phyloP scores from a whole-genome alignment of 2,329 filamentous ascomycete genomes.

The Coniochaeta sp. region DNA sequence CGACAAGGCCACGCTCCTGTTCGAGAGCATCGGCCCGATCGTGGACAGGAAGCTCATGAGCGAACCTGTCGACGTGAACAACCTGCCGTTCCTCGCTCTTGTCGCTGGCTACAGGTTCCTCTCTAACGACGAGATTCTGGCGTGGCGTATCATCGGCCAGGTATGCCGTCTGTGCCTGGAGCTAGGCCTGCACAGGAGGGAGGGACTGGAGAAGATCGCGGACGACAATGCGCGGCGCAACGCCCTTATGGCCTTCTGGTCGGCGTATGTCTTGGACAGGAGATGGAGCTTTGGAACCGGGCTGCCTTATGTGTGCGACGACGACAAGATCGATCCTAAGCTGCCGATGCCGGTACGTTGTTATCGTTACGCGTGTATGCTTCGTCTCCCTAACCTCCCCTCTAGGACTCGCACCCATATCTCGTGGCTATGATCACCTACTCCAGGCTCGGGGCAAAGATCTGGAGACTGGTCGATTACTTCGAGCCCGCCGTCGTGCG shows the following conservation, averaged over 20 bases:
- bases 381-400: not conserved
- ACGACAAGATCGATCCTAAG: slow-evolving; percentile 75
- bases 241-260: slow-evolving; percentile 75
- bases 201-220: slow-evolving; percentile 62
- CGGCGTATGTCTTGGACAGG: slow-evolving; percentile 76
- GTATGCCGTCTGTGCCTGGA: slow-evolving; percentile 74
- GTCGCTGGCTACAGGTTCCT: slow-evolving; percentile 70
- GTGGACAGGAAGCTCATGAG: slow-evolving; percentile 60
- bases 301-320: slow-evolving; percentile 77
- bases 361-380: not conserved
- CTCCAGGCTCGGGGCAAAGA: slow-evolving; percentile 73
- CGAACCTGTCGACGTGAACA: slow-evolving; percentile 39
- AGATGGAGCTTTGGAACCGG: slow-evolving; percentile 88
- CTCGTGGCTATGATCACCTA: slow-evolving; percentile 80
- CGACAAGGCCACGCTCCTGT: slow-evolving; percentile 64
- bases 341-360: slow-evolving; percentile 68
- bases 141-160: slow-evolving; percentile 82
- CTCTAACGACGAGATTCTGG: slow-evolving; percentile 75
- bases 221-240: slow-evolving; percentile 62
- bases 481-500: slow-evolving; percentile 54
- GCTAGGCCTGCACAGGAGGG: slow-evolving; percentile 73
- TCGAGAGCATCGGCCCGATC: slow-evolving; percentile 65
- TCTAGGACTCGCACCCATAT: slow-evolving; percentile 55
- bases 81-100: slow-evolving; percentile 44
- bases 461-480: slow-evolving; percentile 75